Base-by-base conservation (phyloP, 2,329 filamentous ascomycete genomes). In the Epichloe baconii region DNA sequence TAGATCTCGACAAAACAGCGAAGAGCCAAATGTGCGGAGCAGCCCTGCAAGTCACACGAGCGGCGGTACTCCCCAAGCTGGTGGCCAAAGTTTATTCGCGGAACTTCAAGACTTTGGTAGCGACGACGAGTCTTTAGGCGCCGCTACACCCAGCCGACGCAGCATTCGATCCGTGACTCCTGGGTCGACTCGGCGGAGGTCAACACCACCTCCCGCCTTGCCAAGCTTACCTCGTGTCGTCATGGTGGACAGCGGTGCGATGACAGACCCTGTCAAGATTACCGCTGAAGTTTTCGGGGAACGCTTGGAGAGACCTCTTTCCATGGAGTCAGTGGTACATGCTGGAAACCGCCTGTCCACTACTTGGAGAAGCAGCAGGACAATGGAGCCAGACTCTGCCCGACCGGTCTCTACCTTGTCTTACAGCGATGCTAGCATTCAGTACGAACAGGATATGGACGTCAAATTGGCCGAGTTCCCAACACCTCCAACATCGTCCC, bases 101-200 rank as follows among this genome's bases (percentile, higher is more conserved):
- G 93, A 98, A 67, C 77, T 98, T 42, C 88, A 86, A 49, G 87
- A 88, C 57, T 72, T 96, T 43, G 84, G 80, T 54, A 80, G 81
- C 56, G 84, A 85, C 58, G 86, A 88, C 55, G 86, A 88, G 53
- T 83, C 85, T 55, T 83, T 85, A 50, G 72, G 72, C 17, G 74
- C 69, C 36, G 75, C 70, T 26, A 82, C 79, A 34, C 80, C 80
- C 26, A 77, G 74, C 55, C 71, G 72, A 52, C 70, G 72, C 43
- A 72, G 71, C 53, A 59, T 68, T 21, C 72, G 72, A 43, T 74
- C 69, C 17, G 58, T 67, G 43, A 78, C 75, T 5, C 75, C 77
- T 21, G 71, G 66, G 26, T 79, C 76, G 11, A 63, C 68, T 21
- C 63, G 71, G 42, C 69, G 67, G 40, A 65, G 66, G 23, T 57